Evolutionary conservation across 2,329 filamentous ascomycete species (phyloP).

Genomic region (Fusarium denticulatum): DNA sequence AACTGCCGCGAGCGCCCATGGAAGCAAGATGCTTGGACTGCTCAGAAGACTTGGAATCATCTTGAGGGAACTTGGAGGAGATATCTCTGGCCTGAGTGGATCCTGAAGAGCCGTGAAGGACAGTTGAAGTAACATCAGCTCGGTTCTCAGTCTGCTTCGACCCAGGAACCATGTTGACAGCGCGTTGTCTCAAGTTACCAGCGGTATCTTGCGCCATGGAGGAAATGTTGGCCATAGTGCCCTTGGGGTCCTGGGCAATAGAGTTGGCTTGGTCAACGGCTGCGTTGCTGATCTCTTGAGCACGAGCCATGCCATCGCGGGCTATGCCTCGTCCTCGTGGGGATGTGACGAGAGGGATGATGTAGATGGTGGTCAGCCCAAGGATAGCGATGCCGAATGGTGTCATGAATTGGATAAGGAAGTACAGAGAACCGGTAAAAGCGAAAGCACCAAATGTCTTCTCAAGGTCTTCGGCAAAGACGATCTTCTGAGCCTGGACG

Average conservation of each 20-base stretch:
- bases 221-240: slow-evolving; percentile 14
- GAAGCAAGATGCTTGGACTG: neutral
- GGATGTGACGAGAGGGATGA: slow-evolving; percentile 27
- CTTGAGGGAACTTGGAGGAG: neutral
- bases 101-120: neutral
- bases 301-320: slow-evolving; percentile 14
- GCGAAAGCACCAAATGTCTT: slow-evolving; percentile 25
- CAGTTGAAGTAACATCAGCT: slow-evolving; percentile 1
- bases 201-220: slow-evolving; percentile 25
- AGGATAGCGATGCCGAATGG: slow-evolving; percentile 30
- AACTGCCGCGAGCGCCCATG: neutral
- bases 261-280: slow-evolving; percentile 23
- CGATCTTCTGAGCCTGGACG: slow-evolving; percentile 18
- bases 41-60: neutral
- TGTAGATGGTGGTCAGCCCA: slow-evolving; percentile 18
- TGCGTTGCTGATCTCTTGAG: slow-evolving; percentile 14
- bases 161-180: slow-evolving; percentile 14
- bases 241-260: slow-evolving; percentile 21
- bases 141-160: neutral
- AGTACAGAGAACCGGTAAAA: slow-evolving; percentile 7
- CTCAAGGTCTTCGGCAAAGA: slow-evolving; percentile 26
- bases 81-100: slow-evolving; percentile 14
- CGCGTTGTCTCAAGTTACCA: slow-evolving; percentile 3
- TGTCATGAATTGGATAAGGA: slow-evolving; percentile 21
- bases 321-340: slow-evolving; percentile 17